phyloP scores from a whole-genome alignment of 2,329 filamentous ascomycete species.

The Pyrenochaeta sp. region DNA sequence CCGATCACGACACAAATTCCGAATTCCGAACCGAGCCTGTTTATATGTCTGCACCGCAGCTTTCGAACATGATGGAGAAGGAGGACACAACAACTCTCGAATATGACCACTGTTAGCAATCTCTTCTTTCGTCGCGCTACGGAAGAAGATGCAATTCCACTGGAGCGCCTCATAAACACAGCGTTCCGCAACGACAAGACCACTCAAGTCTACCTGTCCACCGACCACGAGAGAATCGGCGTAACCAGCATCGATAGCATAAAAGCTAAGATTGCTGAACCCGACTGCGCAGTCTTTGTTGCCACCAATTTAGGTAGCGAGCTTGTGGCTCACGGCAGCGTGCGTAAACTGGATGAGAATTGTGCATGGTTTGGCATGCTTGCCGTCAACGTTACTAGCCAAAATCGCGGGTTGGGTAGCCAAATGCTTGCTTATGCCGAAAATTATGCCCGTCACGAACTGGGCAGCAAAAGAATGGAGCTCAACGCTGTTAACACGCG shows the following conservation, averaged over 20 bases:
- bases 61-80: background rate
- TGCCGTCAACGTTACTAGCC: background rate
- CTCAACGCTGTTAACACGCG: background rate
- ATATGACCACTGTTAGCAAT: background rate
- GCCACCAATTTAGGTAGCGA: background rate
- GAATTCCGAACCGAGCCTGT: background rate
- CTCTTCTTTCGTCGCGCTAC: background rate
- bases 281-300: background rate
- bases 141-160: background rate
- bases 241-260: background rate
- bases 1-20: background rate
- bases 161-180: background rate
- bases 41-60: background rate
- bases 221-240: background rate
- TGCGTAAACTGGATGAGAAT: background rate
- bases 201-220: background rate
- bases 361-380: conserved; percentile 1
- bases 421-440: conserved; percentile 1
- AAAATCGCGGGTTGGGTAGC: background rate
- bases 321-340: background rate
- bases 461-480: background rate
- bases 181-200: conserved; percentile 1
- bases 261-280: background rate
- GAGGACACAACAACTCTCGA: background rate
- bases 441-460: background rate